phyloP scores from a whole-genome alignment of 148 eudicot genomes.

The Simmondsia chinensis region DNA sequence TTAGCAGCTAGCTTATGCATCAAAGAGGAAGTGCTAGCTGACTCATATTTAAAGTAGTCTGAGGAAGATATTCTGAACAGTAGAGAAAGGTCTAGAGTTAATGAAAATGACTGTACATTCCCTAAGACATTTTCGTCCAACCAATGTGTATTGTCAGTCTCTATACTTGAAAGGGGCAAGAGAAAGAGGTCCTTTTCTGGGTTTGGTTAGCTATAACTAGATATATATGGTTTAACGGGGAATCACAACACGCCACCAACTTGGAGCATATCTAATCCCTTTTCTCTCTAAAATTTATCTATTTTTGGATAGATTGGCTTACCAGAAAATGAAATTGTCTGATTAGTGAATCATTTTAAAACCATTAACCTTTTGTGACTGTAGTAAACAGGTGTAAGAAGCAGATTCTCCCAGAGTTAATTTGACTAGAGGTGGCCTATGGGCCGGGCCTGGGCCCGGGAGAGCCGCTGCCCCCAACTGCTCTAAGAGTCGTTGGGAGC shows the following conservation, averaged over 20 bases:
- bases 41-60: constrained; percentile 26
- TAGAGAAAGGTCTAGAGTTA: constrained; percentile 45
- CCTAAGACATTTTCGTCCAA: constrained; percentile 5
- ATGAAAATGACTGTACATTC: constrained; percentile 33
- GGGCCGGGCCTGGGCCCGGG: too few relatives aligned
- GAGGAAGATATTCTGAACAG: constrained; percentile 1
- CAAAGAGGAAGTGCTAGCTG: constrained; percentile 2
- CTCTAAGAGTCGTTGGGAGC: neutral
- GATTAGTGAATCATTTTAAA: neutral
- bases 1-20: constrained; percentile 5
- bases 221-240: constrained; percentile 3
- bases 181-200: neutral
- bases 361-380: neutral
- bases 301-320: constrained; percentile 7
- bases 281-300: constrained; percentile 1
- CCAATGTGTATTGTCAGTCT: constrained; percentile 12
- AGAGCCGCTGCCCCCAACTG: too few relatives aligned
- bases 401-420: too few relatives aligned
- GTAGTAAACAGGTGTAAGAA: constrained; percentile 3
- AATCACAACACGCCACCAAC: constrained; percentile 12
- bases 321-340: constrained; percentile 3
- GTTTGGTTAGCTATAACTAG: neutral
- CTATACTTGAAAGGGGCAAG: neutral
- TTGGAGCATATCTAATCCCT: constrained; percentile 2
- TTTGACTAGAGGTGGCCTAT: too few relatives aligned